Base-by-base conservation (phyloP, 108 stramenopile species). In the Schizochytrium sp. region DNA sequence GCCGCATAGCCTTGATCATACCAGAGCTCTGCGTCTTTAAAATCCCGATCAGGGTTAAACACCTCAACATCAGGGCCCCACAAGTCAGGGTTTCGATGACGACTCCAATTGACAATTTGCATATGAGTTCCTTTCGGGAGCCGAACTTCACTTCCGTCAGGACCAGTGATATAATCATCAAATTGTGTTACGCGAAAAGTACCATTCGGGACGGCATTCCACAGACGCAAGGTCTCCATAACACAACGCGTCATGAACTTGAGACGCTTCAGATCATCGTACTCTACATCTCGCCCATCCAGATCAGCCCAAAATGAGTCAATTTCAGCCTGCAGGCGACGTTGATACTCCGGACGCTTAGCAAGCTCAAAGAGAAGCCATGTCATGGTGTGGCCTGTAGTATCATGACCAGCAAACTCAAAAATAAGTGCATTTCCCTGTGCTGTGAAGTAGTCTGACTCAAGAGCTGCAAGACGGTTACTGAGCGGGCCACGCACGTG, bases 291-390 rank as follows among this genome's bases (percentile, higher is more conserved):
- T 17, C 76, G 47, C 10, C 40, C 76, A 8, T 40, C 53, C 19
- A 83, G 19, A 8, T 46, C 47, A 40, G 28, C 28, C 50, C 47
- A 83, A 40, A 83, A 83, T 53, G 49, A n/a, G 28, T 83, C 76
- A 53, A 83, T 40, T 55, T 83, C 76, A 10, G 45, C 3, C 1
- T 50, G 76, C 76, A 83, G 15, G 2, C 53, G 76, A 13, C 47
- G 76, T 53, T 83, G 76, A 28, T 83, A 83, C 15, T 46, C 76
- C n/a, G 76, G 76, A 40, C 55, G 19, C 53, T 83, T 83, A n/a
- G 76, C 49, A 10, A 83, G 53, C 28, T 83, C 76, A 55, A 55
- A 83, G 76, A 83, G 76, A 47, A 83, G 76, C 76, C 76, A 83
- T 10, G 76, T 83, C 17, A 83, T 10, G 15, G 76, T 83, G 28